These are phyloP conservation scores for Aspergillus sergii DNA, from an alignment of 2,329 filamentous ascomycete genomes.

Conservation along the genomic window DNA sequence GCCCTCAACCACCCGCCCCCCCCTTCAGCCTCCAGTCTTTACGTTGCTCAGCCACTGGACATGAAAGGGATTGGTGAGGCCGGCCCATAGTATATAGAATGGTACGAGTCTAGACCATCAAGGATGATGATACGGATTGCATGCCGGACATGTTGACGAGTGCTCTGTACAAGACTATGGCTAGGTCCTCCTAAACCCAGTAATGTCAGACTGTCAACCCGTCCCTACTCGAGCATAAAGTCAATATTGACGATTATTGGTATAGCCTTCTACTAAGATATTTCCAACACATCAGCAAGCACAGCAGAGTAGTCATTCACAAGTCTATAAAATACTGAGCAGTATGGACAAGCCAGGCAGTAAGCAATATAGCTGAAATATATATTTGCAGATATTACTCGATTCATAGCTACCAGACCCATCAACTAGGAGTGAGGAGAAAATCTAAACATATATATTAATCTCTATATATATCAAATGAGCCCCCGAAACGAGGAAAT, in stretches of 20 bases:
- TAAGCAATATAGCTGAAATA: not conserved
- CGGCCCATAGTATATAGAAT: not conserved
- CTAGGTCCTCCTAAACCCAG: too few relatives aligned
- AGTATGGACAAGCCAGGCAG: not conserved
- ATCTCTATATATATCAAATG: not conserved
- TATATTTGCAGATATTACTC: not conserved
- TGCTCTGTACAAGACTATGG: too few relatives aligned
- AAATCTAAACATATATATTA: not conserved
- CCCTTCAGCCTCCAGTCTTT: not conserved
- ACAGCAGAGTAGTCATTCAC: not conserved
- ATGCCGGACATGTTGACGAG: not conserved
- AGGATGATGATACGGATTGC: not conserved
- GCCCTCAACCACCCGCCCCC: too few relatives aligned
- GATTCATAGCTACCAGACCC: too few relatives aligned
- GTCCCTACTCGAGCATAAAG: not conserved
- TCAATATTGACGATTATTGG: not conserved
- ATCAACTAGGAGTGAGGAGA: too few relatives aligned
- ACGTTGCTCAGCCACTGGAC: not conserved
- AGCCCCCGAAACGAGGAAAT: not conserved
- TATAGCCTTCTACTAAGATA: not conserved
- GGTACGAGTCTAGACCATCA: not conserved
- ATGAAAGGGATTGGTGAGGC: not conserved
- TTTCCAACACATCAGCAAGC: not conserved
- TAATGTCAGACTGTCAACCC: not conserved
- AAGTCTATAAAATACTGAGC: too few relatives aligned